Percentiles rank a stretch among this genome's conserved stretches.
Conservation (phyloP, 495 filamentous ascomycete species). For the Aspergillus heteromorphus region DNA sequence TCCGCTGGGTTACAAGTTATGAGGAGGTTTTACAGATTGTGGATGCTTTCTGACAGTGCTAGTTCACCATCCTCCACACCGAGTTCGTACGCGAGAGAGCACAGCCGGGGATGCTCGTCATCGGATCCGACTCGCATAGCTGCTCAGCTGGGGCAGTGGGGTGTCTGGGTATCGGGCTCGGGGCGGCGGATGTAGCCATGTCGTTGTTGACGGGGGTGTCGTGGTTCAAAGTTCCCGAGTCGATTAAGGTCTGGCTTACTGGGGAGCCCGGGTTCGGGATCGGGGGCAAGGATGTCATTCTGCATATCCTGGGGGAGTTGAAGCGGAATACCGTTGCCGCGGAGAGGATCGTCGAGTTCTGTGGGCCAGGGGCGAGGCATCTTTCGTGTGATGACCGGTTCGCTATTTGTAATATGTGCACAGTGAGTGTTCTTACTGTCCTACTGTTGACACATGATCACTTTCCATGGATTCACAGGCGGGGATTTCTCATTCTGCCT, state of each 20-base stretch:
- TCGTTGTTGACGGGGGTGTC: slow-evolving; percentile 41
- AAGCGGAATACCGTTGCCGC: slow-evolving; percentile 43
- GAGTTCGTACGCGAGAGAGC: slow-evolving; percentile 41
- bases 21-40: too few species aligned
- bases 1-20: too few species aligned
- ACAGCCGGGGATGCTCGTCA: slow-evolving; percentile 39
- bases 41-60: too few species aligned
- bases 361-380: slow-evolving; percentile 28
- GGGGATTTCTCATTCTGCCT: too few species aligned
- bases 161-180: slow-evolving; percentile 39
- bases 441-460: too few species aligned
- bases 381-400: slow-evolving; percentile 42
- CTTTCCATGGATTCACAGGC: too few species aligned
- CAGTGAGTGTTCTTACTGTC: too few species aligned
- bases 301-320: slow-evolving; percentile 38
- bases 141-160: slow-evolving; percentile 38
- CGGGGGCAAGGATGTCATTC: slow-evolving; percentile 43
- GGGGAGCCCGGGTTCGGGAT: slow-evolving; percentile 31
- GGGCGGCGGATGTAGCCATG: slow-evolving; percentile 41
- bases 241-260: slow-evolving; percentile 31
- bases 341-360: slow-evolving; percentile 43
- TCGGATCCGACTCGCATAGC: slow-evolving; percentile 46
- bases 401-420: slow-evolving; percentile 45
- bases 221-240: slow-evolving; percentile 44
- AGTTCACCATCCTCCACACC: slow-evolving; percentile 45